phyloP scores from a whole-genome alignment of 1,139 yeast genomes.

The Arxiozyma slooffiae region DNA sequence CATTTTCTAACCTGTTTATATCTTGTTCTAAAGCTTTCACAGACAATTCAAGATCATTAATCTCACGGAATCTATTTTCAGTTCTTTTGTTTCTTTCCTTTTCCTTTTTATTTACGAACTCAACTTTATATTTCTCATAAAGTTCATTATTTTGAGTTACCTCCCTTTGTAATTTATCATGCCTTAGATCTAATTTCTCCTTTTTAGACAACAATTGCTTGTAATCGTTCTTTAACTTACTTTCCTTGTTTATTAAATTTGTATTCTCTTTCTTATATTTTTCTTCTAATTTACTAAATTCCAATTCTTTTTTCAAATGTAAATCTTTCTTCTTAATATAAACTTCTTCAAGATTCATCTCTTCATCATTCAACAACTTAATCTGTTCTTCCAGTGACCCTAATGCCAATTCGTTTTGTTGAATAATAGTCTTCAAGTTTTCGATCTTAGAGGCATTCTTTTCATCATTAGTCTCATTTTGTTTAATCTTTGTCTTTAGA shows the following conservation, averaged over 20 bases:
- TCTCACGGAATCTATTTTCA: constrained; percentile 20
- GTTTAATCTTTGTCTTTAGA: constrained; percentile 41
- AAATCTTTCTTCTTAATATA: constrained; percentile 35
- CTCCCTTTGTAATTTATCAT: constrained; percentile 29
- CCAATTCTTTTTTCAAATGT: constrained; percentile 31
- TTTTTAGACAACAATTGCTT: constrained; percentile 31
- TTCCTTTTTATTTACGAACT: constrained; percentile 21
- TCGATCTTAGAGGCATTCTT: constrained; percentile 39
- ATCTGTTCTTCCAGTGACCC: constrained; percentile 33
- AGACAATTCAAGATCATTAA: constrained; percentile 25
- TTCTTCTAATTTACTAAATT: constrained; percentile 31
- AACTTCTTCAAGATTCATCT: constrained; percentile 33
- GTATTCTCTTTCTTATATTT: constrained; percentile 25
- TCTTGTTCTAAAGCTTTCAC: constrained; percentile 30
- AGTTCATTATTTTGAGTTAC: constrained; percentile 27
- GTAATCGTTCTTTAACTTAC: constrained; percentile 29
- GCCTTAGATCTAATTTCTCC: constrained; percentile 32
- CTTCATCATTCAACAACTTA: constrained; percentile 29
- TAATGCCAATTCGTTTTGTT: constrained; percentile 36
- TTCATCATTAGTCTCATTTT: constrained; percentile 38
- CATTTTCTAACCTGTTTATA: constrained; percentile 26
- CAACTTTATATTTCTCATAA: constrained; percentile 26
- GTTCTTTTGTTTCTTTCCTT: constrained; percentile 27
- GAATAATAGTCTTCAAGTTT: constrained; percentile 35
- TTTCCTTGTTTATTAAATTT: constrained; percentile 10